phyloP scores from a whole-genome alignment of 495 filamentous ascomycete species.

The Talaromyces borbonicus region DNA sequence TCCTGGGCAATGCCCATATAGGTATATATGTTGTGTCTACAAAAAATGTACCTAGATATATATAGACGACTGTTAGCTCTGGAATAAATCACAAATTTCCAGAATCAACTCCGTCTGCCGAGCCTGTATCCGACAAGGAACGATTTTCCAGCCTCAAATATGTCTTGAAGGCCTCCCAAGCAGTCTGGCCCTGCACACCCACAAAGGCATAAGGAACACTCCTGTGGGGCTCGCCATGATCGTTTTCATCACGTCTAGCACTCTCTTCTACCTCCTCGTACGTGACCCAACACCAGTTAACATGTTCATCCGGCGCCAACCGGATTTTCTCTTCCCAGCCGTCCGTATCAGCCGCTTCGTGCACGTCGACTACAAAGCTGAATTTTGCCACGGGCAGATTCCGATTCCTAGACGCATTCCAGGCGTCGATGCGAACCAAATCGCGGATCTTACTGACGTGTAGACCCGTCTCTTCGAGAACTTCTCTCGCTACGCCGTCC shows the following conservation, averaged over 20 bases:
- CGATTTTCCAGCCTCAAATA: neutral
- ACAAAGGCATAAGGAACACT: conserved; percentile 11
- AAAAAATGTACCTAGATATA: too few relatives aligned
- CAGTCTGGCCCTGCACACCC: conserved; percentile 9
- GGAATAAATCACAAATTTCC: neutral
- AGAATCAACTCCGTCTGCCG: neutral
- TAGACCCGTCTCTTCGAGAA: conserved; percentile 50
- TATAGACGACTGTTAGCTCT: too few relatives aligned
- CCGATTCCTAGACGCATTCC: conserved; percentile 13
- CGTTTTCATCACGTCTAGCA: conserved; percentile 14
- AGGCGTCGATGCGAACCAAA: conserved; percentile 27
- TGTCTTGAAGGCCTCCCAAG: conserved; percentile 13
- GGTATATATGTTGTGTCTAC: too few relatives aligned
- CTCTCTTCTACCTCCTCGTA: conserved; percentile 26
- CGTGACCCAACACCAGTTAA: conserved; percentile 32
- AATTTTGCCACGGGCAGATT: conserved; percentile 18
- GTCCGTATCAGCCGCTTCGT: conserved; percentile 13
- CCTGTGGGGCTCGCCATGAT: neutral
- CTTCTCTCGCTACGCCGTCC: conserved; percentile 43
- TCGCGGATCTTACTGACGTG: conserved; percentile 34
- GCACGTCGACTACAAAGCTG: conserved; percentile 29
- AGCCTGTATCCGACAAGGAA: neutral
- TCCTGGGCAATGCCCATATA: too few relatives aligned
- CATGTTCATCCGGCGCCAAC: conserved; percentile 35
- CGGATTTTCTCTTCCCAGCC: conserved; percentile 21